phyloP scores from a whole-genome alignment of 345 rosid genomes.

The Rhizophora mangle region DNA sequence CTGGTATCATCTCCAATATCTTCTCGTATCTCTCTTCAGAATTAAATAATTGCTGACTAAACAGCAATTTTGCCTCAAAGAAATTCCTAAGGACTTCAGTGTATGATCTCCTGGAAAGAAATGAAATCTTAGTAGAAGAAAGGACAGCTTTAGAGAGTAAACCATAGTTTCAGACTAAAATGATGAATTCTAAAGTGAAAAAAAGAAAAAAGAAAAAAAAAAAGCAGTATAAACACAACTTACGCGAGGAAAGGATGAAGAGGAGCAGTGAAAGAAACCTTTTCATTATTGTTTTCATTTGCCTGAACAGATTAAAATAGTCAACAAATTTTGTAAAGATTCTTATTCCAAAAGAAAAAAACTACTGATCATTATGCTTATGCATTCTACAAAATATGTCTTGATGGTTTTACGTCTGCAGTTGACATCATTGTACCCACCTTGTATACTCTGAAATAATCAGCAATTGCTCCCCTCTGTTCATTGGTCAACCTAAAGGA shows the following conservation, averaged over 20 bases:
- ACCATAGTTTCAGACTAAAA: not conserved
- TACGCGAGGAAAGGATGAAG: slow-evolving; percentile 95
- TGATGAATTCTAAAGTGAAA: not conserved
- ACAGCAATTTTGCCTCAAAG: slow-evolving; percentile 71
- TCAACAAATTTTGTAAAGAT: slow-evolving; percentile 8
- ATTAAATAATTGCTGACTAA: slow-evolving; percentile 57
- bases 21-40: slow-evolving; percentile 79
- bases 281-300: slow-evolving; percentile 75
- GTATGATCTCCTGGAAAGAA: slow-evolving; percentile 72
- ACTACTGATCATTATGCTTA: too few relatives aligned
- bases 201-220: not conserved
- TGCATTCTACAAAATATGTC: too few relatives aligned
- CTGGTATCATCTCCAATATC: slow-evolving; percentile 81
- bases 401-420: too few relatives aligned
- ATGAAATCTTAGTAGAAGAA: slow-evolving; percentile 14
- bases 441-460: slow-evolving; percentile 83
- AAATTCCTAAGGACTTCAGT: slow-evolving; percentile 61
- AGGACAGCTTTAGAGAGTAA: not conserved
- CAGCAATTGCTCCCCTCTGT: slow-evolving; percentile 86
- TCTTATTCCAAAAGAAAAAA: slow-evolving; percentile 1
- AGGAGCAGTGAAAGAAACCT: slow-evolving; percentile 55
- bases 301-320: slow-evolving; percentile 44
- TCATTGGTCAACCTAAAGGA: slow-evolving; percentile 73
- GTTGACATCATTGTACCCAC: slow-evolving; percentile 24
- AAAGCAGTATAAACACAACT: slow-evolving; percentile 26